Base-by-base conservation (phyloP, 192 early-diverging fungal genomes). In the Cladochytrium replicatum region DNA sequence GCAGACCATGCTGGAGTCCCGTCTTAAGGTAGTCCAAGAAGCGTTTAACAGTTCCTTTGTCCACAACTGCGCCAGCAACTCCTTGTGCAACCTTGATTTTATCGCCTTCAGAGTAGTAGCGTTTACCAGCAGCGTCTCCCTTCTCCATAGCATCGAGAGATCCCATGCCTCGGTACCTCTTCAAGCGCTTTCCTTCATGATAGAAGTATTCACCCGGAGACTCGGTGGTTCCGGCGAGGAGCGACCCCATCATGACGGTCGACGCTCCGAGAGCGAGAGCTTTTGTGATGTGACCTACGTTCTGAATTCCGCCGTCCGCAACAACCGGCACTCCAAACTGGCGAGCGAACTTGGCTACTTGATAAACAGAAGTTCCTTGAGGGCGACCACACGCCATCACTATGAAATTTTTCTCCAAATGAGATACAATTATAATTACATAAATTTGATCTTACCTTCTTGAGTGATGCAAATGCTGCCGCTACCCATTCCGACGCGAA, bases 161-260 rank as follows among this genome's bases (percentile, higher is more conserved):
- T 7, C 95, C 95, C 95, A 98, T 98, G 47, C 95, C 95, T 53
- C 95, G 91, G 82, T 98, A 98, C 73, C 88, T 89, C 72, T 98
- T 98, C 57, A 98, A 66, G 34, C 92, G 83, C 73, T 94, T 82
- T 48, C 95, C 95, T 34, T 98, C 90, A 59, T 90, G 81, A 81
- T 91, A 98, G 60, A 91, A 98, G 84, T 93, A 98, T 49, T 93
- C 91, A 39, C 95, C 95, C 28, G 95, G 95, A 21, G 90, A 83
- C 67, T 98, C 95, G 38, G 83, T 74, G 15, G 91, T 93, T 25
- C 95, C 95, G 28, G 95, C 95, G 46, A 98, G 75, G 32, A 98
- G 78, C 46, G 84, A 80, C 26, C 95, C 95, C 95, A 98, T 98
- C 95, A 98, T 98, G 43, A 94, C 95, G 47, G 77, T 87, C n/a